Conservation (phyloP, 345 rosid species). For the Sisymbrium irio region DNA sequence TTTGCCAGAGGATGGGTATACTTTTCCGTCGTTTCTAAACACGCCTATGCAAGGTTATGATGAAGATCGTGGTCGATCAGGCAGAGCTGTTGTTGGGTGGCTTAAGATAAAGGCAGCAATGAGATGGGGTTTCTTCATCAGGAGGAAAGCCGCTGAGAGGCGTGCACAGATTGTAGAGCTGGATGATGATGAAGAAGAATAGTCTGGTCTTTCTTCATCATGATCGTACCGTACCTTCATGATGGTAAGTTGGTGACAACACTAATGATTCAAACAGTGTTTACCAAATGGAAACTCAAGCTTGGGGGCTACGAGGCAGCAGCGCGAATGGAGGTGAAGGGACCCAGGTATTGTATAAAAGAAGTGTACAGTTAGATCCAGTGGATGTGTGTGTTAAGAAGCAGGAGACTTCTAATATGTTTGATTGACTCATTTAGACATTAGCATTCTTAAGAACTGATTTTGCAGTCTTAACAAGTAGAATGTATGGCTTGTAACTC, state of each 20-base stretch:
- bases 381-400: slow-evolving; percentile 15
- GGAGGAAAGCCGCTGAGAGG: slow-evolving; percentile 97
- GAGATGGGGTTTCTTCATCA: slow-evolving; percentile 97
- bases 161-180: slow-evolving; percentile 89
- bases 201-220: slow-evolving; percentile 25
- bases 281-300: slow-evolving; percentile 11
- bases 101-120: slow-evolving; percentile 97
- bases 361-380: slow-evolving; percentile 21
- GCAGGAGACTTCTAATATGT: slow-evolving; percentile 10
- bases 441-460: slow-evolving; percentile 25
- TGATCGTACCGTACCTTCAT: background rate
- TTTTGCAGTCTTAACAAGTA: slow-evolving; percentile 2
- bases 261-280: slow-evolving; percentile 4
- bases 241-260: slow-evolving; percentile 17
- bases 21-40: slow-evolving; percentile 51
- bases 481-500: background rate
- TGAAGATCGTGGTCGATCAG: slow-evolving; percentile 73
- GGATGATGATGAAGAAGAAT: slow-evolving; percentile 55
- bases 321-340: background rate
- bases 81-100: slow-evolving; percentile 95
- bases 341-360: slow-evolving; percentile 10
- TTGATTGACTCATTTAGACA: slow-evolving; percentile 5
- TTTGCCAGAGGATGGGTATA: slow-evolving; percentile 62
- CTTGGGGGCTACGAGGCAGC: background rate
- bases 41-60: slow-evolving; percentile 79